A percentile compares a stretch with the other conserved stretches of the same genome.
These are phyloP conservation scores for Xylaria bambusicola DNA, from an alignment of 495 filamentous ascomycete species.

Conservation along the genomic window DNA sequence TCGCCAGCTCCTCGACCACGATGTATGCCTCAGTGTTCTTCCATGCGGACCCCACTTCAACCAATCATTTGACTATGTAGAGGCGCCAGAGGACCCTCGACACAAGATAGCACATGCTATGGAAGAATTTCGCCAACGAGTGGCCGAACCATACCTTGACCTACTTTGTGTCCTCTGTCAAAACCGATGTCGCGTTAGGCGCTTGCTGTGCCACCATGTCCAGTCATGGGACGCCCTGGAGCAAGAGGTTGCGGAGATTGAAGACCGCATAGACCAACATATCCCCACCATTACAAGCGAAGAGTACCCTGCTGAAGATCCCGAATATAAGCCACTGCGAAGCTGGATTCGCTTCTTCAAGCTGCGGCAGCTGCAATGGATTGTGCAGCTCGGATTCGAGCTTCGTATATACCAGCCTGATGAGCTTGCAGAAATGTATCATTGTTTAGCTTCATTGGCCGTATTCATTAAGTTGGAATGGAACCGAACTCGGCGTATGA, in stretches of 20 bases:
- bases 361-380: conserved; percentile 79
- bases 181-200: conserved; percentile 83
- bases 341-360: conserved; percentile 92
- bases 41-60: conserved; percentile 72
- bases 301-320: background rate
- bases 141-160: conserved; percentile 76
- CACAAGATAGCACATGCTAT: conserved; percentile 75
- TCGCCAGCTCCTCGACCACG: conserved; percentile 74
- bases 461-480: conserved; percentile 60
- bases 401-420: conserved; percentile 84
- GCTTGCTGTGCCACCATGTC: conserved; percentile 79
- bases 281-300: conserved; percentile 49
- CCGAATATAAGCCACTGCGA: conserved; percentile 61
- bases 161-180: conserved; percentile 81
- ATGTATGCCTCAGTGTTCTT: conserved; percentile 73
- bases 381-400: conserved; percentile 94
- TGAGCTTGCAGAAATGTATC: conserved; percentile 89
- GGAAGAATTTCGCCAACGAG: conserved; percentile 75
- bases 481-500: conserved; percentile 71
- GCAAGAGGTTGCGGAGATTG: conserved; percentile 76
- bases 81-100: conserved; percentile 73
- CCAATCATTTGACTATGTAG: conserved; percentile 70
- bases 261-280: conserved; percentile 68
- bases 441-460: conserved; percentile 67
- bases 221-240: conserved; percentile 85